Percentiles rank a stretch among this genome's conserved stretches.
These are phyloP conservation scores for Termitomyces sp. DNA, from an alignment of 768 basidiomycete species.

Conservation along the genomic window DNA sequence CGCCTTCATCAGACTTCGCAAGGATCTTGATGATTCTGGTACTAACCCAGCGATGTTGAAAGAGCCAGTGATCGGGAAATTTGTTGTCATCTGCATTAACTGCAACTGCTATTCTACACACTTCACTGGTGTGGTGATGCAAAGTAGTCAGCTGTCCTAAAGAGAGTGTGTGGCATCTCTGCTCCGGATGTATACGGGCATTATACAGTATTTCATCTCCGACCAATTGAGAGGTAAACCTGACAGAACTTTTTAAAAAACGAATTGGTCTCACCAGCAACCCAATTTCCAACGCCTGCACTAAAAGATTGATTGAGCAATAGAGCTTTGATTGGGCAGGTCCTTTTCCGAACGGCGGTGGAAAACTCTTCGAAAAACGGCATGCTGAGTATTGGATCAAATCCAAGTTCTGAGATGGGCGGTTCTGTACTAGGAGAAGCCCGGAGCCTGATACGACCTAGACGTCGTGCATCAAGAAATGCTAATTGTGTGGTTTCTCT, in stretches of 20 bases:
- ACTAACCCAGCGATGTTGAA: slow-evolving; percentile 63
- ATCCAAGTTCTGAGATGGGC: slow-evolving; percentile 68
- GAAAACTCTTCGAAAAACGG: slow-evolving; percentile 50
- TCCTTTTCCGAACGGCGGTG: slow-evolving; percentile 41
- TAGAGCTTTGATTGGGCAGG: slow-evolving; percentile 69
- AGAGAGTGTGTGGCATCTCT: slow-evolving; percentile 51
- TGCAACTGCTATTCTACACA: slow-evolving; percentile 57
- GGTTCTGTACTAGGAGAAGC: slow-evolving; percentile 52
- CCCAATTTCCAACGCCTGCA: slow-evolving; percentile 81
- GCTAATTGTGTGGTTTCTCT: slow-evolving; percentile 48
- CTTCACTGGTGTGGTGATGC: slow-evolving; percentile 45
- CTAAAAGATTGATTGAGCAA: slow-evolving; percentile 76
- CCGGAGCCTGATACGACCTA: slow-evolving; percentile 66
- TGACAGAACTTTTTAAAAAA: not conserved
- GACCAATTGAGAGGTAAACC: slow-evolving; percentile 4
- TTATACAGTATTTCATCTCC: slow-evolving; percentile 73
- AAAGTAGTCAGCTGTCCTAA: slow-evolving; percentile 42
- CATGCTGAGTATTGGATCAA: slow-evolving; percentile 73
- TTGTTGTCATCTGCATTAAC: slow-evolving; percentile 64
- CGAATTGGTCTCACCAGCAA: slow-evolving; percentile 47
- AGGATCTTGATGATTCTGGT: slow-evolving; percentile 1
- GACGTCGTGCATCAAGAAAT: slow-evolving; percentile 66
- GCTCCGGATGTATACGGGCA: slow-evolving; percentile 67
- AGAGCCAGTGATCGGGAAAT: slow-evolving; percentile 67
- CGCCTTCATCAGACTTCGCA: not conserved